Base-by-base conservation (phyloP, 257 asterid genomes). In the Scutellaria barbata region DNA sequence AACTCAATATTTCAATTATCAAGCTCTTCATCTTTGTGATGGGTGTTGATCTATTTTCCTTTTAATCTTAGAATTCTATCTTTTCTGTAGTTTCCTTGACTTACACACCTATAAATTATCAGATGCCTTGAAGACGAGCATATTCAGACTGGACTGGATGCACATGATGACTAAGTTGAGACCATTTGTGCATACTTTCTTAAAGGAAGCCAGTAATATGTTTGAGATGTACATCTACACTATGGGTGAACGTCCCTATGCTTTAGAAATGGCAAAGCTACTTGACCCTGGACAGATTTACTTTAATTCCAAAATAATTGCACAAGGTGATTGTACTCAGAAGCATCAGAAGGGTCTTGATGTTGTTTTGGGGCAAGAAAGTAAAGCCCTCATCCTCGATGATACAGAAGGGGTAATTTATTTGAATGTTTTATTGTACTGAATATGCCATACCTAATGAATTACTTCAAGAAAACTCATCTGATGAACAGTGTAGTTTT, bases 131-230 rank as follows among this genome's bases (percentile, higher is more conserved):
- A 88, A 81, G 80, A 77, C 74, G 77, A 86, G 87, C 85, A 79
- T 94, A 52, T 83, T 85, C 81, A 88, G 84, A 80, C 70, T 94
- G 51, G 88, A 86, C 20, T 48, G 73, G 76, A 91, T 94, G 79
- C 90, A 83, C 45, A 91, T 94, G 99, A 88, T 94, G 92, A 94
- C 99, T 60, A 94, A 94, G 85, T 77, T 94, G 80, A 85, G 99
- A 85, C 99, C 99, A 13, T 91, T 77, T 76, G 96, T 94, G 62
- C 90, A 83, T 56, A 81, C 84, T 14, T 94, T 94, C 73, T 77
- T 94, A 68, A 86, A 85, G 69, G 92, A 88, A 84, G 96, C 96
- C 22, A 84, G 87, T 63, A 78, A 80, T 10, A 67, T 91, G 77
- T 94, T 91, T 43, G 99, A 89, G 78, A 89, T 94, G 97, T 91